These are phyloP conservation scores for Blastocladiella emersonii DNA, from an alignment of 371 early-diverging fungal species.

Conservation along the genomic window DNA sequence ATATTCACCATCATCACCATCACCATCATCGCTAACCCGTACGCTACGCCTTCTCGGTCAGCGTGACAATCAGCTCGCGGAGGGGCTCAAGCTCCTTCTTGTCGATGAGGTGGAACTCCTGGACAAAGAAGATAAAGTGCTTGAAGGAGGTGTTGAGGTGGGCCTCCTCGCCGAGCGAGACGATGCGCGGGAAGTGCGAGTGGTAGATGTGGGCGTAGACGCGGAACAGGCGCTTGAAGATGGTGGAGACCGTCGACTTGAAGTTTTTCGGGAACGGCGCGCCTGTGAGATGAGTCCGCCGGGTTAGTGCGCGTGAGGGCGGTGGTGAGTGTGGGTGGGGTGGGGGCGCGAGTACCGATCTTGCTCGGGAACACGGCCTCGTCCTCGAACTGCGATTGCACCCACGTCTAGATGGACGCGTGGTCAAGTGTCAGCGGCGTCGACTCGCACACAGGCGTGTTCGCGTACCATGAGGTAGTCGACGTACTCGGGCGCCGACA, in stretches of 20 bases:
- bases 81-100: slow-evolving; percentile 52
- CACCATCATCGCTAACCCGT: too few species aligned
- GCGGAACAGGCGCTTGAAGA: slow-evolving; percentile 64
- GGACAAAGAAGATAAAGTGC: slow-evolving; percentile 71
- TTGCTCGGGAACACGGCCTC: slow-evolving; percentile 64
- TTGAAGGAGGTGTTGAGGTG: slow-evolving; percentile 78
- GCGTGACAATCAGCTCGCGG: slow-evolving; percentile 38
- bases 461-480: slow-evolving; percentile 65
- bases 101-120: slow-evolving; percentile 62
- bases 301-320: too few species aligned
- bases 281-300: too few species aligned
- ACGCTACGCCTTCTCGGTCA: slow-evolving; percentile 7
- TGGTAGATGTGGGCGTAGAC: slow-evolving; percentile 81
- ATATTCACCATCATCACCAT: too few species aligned
- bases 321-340: background rate
- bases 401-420: too few species aligned
- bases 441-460: too few species aligned
- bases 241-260: slow-evolving; percentile 24
- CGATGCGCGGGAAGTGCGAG: slow-evolving; percentile 54
- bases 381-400: slow-evolving; percentile 62
- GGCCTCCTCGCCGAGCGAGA: slow-evolving; percentile 56
- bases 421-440: too few species aligned
- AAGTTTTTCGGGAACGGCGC: slow-evolving; percentile 44
- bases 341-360: slow-evolving; percentile 24
- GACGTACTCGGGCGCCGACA: slow-evolving; percentile 75